Evolutionary conservation across 1,139 yeast genomes (phyloP), one percentile per base, ranked within the genome.

Genomic region (Debaryomyces fabryi): DNA sequence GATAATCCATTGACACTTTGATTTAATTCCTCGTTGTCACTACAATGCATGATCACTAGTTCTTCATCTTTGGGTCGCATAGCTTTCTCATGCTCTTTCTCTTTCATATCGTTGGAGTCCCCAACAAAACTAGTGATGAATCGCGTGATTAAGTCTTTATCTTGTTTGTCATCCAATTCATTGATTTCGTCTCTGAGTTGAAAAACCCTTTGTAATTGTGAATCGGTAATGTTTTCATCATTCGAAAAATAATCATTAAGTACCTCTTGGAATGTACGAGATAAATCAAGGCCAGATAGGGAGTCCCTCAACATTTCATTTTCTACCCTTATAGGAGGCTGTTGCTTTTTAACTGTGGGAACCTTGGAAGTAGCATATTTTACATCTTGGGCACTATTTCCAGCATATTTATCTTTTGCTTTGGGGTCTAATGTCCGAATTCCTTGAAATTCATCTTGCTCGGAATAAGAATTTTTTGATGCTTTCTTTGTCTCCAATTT

Each of bases 41-140:
- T 48, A 29, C 32, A 33, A 33, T 52, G 52, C 18, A 45, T 45
- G 5, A 57, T 57, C 4, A 49, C 51, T n/a, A 56, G 43, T 8
- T 40, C 43, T 42, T 57, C 55, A 48, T 57, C 58, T 39, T 48
- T 50, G 9, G 60, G 58, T 25, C 59, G 32, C 20, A 41, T 29
- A 2, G 41, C 39, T 15, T 18, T 38, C 1, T 30, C 39, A 15
- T 35, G 12, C 13, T 39, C 32, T 3, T 16, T n/a, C 4, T n/a
- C 12, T 20, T 32, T 29, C 3, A 24, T 13, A 10, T 33, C 13
- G 21, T 21, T 24, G 6, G 33, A 44, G 12, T 38, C 36, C 7
- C 32, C 25, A 10, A 30, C 15, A 32, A 38, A 38, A n/a, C 10
- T 12, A 4, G n/a, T 27, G 7, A 39, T 42, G 34, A 23, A 24